Conservation (phyloP, 148 eudicot genomes). For the Pharnaceum exiguum region DNA sequence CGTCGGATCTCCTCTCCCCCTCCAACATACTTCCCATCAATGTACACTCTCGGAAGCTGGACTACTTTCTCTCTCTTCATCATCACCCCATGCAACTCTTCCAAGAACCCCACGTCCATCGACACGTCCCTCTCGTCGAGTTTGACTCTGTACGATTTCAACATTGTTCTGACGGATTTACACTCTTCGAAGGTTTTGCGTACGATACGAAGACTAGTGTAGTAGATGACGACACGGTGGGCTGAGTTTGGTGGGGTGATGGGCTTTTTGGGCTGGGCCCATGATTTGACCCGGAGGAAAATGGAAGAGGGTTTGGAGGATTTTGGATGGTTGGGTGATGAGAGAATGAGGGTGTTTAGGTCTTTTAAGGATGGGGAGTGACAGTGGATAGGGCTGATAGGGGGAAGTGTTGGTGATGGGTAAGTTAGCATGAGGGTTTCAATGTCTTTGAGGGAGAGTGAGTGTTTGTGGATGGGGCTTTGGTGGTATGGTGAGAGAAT, state of each 20-base stretch:
- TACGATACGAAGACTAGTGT: slow-evolving; percentile 36
- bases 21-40: slow-evolving; percentile 42
- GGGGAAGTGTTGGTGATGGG: slow-evolving; percentile 1
- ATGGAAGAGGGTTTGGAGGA: slow-evolving; percentile 20
- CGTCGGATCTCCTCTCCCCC: slow-evolving; percentile 43
- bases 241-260: slow-evolving; percentile 25
- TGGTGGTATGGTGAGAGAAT: neutral
- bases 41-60: slow-evolving; percentile 37
- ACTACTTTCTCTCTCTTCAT: slow-evolving; percentile 11
- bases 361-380: slow-evolving; percentile 24
- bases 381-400: slow-evolving; percentile 8
- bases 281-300: slow-evolving; percentile 27
- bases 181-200: slow-evolving; percentile 47
- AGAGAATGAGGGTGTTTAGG: slow-evolving; percentile 19
- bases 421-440: slow-evolving; percentile 18
- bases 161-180: slow-evolving; percentile 30
- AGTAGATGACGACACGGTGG: slow-evolving; percentile 38
- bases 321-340: slow-evolving; percentile 4
- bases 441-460: slow-evolving; percentile 30
- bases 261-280: slow-evolving; percentile 20
- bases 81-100: slow-evolving; percentile 30
- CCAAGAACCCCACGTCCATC: slow-evolving; percentile 28
- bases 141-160: slow-evolving; percentile 29
- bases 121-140: slow-evolving; percentile 55
- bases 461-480: slow-evolving; percentile 11